Evolutionary conservation across 768 basidiomycete genomes (phyloP).

Genomic region (Krasilnikovozyma curviuscula): DNA sequence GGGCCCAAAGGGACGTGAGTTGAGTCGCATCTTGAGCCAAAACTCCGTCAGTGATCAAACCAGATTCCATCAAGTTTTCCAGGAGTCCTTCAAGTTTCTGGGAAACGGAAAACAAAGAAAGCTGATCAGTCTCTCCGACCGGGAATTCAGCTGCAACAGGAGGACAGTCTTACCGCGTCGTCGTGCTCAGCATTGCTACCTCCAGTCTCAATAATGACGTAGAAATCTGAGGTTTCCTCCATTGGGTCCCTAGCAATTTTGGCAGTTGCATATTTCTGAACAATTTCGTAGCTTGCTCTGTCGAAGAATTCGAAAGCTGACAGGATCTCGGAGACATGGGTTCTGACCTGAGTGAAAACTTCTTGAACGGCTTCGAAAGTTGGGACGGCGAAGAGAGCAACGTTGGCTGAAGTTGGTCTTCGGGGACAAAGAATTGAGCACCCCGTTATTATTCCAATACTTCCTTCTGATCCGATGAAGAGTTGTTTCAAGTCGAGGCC

Average conservation of each 20-base stretch:
- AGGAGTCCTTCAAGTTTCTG: slow-evolving; percentile 73
- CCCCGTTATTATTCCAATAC: slow-evolving; percentile 82
- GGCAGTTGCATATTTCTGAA: slow-evolving; percentile 23
- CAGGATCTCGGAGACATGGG: slow-evolving; percentile 75
- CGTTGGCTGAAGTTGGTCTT: slow-evolving; percentile 55
- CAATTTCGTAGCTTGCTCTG: slow-evolving; percentile 59
- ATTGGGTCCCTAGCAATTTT: slow-evolving; percentile 24
- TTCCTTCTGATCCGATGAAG: slow-evolving; percentile 94
- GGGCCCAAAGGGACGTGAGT: slow-evolving; percentile 70
- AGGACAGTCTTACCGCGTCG: slow-evolving; percentile 44
- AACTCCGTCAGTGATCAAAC: slow-evolving; percentile 73
- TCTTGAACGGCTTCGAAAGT: slow-evolving; percentile 71
- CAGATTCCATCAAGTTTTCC: slow-evolving; percentile 53
- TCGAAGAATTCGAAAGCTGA: slow-evolving; percentile 97
- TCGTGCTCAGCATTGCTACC: slow-evolving; percentile 85
- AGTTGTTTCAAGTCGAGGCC: slow-evolving; percentile 97
- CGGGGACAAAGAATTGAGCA: slow-evolving; percentile 85
- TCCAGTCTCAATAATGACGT: slow-evolving; percentile 78
- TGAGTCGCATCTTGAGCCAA: slow-evolving; percentile 79
- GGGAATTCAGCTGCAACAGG: neutral
- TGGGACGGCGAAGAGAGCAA: slow-evolving; percentile 74
- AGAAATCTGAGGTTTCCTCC: slow-evolving; percentile 61
- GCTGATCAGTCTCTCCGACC: neutral
- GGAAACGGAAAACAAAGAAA: neutral
- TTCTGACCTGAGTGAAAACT: slow-evolving; percentile 60